Evolutionary conservation across 2,329 filamentous ascomycete species (phyloP), one percentile per base, ranked within the genome.

Genomic region (Colletotrichum neosansevieriae): DNA sequence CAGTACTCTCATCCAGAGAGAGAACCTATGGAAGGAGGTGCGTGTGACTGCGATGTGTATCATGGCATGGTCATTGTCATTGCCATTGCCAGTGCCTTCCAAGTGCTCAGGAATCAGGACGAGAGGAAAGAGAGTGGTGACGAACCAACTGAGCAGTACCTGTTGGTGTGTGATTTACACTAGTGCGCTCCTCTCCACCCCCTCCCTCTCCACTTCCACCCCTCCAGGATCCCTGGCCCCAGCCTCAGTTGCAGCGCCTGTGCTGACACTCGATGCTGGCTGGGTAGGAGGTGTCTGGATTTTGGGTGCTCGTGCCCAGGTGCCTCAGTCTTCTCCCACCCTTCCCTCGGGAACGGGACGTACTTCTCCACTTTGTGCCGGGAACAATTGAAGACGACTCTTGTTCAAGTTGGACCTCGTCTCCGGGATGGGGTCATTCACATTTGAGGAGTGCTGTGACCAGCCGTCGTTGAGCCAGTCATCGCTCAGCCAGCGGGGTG

Each of bases 181-280:
- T 21, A 24, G 4, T 24, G 29, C 29, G 6, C 29, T 7, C 9
- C 29, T 21, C 29, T 7, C 24, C 24, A 24, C 24, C 21, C 21
- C 21, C 21, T 24, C 21, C 21, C 21, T 29, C 29, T 7, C 29
- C 29, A 29, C 29, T 29, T 50, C 47, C 49, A 51, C 49, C 49
- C 19, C 24, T n/a, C 58, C 59, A 38, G 12, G 36, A 38, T 38
- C 36, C 10, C 36, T 38, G 9, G 36, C 36, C 10, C 64, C 44
- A 38, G 44, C n/a, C 63, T 32, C 63, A 40, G 49, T 34, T 45
- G 56, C 57, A 63, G 64, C 38, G 45, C 64, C 53, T 67, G 47
- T 59, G 60, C 65, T 53, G 60, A 64, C 65, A 47, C 60, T 67
- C n/a, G n/a, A n/a, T n/a, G n/a, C n/a, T n/a, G n/a, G n/a, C n/a